Evolutionary conservation across 257 asterid genomes (phyloP), one percentile per base, ranked within the genome.

Genomic region (Solanum chiquidenum): DNA sequence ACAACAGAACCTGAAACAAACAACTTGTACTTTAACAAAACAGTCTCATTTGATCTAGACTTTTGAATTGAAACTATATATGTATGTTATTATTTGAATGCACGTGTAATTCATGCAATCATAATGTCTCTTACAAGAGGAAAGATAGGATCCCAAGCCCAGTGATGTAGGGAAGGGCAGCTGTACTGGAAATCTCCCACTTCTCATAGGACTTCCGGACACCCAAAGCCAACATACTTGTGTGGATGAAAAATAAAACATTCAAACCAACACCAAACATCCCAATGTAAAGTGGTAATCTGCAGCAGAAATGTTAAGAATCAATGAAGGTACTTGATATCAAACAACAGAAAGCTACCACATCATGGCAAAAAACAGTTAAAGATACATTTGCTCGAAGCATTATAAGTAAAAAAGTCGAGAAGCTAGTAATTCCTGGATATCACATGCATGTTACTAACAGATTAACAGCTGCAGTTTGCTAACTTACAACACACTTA

Each of bases 221-320:
- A n/a, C 95, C 95, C 90, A 90, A 90, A 60, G 92, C 93, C 83
- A 92, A 80, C 89, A 89, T 83, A 86, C 94, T 90, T 83, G 90
- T 91, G 79, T 92, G 91, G 29, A 91, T 52, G 89, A 93, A 91
- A 92, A 86, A 93, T 66, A 91, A 60, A 87, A 91, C 77, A 83
- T 91, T 92, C 91, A 92, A 77, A 83, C 91, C 86, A 40, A 93
- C 89, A 86, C 93, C 92, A 86, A 91, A 86, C 93, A 93, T 88
- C 90, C 95, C 96, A 40, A 92, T 40, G 90, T 90, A 90, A 90
- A 92, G 87, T 13, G 96, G 96, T 88, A 88, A 84, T 90, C 96
- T 93, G 94, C 91, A 88, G 37, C 16, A 86, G 21, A 75, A 72
- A 84, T 76, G 86, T 35, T 44, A 82, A 29, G 69, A 82, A 10